Conservation (phyloP, 176 grass and related monocot genomes). For the bread wheat (Triticum aestivum) region DNA sequence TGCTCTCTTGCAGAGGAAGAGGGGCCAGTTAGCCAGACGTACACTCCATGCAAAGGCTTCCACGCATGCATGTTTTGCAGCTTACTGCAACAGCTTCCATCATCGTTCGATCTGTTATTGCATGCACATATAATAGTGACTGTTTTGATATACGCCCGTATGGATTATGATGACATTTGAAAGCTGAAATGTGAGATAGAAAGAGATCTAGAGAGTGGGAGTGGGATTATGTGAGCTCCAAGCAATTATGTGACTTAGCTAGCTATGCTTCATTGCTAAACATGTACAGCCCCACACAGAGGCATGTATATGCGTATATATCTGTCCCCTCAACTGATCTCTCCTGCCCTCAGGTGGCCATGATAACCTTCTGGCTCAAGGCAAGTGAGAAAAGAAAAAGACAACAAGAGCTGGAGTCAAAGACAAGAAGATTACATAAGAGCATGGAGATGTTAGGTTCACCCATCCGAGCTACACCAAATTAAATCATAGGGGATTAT, state of each 20-base stretch:
- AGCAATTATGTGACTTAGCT: conserved; percentile 62
- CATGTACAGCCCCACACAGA: conserved; percentile 46
- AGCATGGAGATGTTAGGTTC: conserved; percentile 26
- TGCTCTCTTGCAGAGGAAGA: conserved; percentile 49
- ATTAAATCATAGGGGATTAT: not conserved
- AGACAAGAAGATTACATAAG: conserved; percentile 74
- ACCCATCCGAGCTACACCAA: not conserved
- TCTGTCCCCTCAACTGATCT: conserved; percentile 49
- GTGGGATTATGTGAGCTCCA: conserved; percentile 76
- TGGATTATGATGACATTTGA: conserved; percentile 38
- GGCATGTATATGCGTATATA: conserved; percentile 33
- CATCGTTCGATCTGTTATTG: conserved; percentile 54
- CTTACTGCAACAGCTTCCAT: conserved; percentile 48
- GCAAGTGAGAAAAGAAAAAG: conserved; percentile 59
- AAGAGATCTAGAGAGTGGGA: conserved; percentile 11
- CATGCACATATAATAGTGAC: conserved; percentile 52
- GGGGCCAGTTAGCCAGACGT: conserved; percentile 70
- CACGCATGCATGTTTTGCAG: conserved; percentile 62
- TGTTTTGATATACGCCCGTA: conserved; percentile 34
- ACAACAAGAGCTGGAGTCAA: conserved; percentile 97
- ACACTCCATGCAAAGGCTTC: conserved; percentile 92
- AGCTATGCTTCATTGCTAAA: conserved; percentile 78
- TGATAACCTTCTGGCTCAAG: conserved; percentile 92
- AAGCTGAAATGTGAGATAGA: conserved; percentile 13
- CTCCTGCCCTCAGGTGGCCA: conserved; percentile 46